Base-by-base conservation (phyloP, 306 rosid species). In the Corylus avellana region DNA sequence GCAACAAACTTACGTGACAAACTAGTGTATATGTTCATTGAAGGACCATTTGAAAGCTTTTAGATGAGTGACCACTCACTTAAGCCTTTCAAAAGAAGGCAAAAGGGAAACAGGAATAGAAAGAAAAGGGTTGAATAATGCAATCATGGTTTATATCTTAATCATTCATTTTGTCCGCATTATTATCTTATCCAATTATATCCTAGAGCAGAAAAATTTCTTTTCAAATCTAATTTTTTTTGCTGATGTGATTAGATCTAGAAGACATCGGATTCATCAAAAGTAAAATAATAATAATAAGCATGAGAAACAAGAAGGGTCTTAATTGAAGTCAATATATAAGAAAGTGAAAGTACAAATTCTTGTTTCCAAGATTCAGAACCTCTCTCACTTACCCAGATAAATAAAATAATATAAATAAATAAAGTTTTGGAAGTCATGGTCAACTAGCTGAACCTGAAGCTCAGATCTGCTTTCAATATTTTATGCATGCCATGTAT, bases 81-180 rank as follows among this genome's bases (percentile, higher is more conserved):
- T 42, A 0, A 42, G 46, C 8, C 46, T 42, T 42, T 42, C 46
- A 5, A 42, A 42, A 42, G 46, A 42, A 42, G 46, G 46, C 46
- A 42, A 42, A 42, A 42, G 46, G 46, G 46, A 5, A 6, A 42
- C 77, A 82, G 51, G 79, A 71, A 62, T 17, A 37, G 32, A 51
- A 70, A 82, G n/a, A 82, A 58, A 32, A 46, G 76, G 58, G 46
- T 77, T 77, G 73, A 86, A 83, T 83, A 80, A 63, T 71, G 22
- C 13, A 35, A 55, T 47, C 72, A 86, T 86, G 79, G 83, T 86
- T 71, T 1, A 77, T 80, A 56, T 77, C 61, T 42, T 56, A 74
- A 77, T 69, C 12, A 73, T 79, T 18, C 27, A 22, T 78, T 86
- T 79, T 80, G 55, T 80, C 76, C 66, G 48, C 37, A 54, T 10